Evolutionary conservation across 148 eudicot genomes (phyloP), one percentile per base, ranked within the genome.

Genomic region (Pouteria glomerata): DNA sequence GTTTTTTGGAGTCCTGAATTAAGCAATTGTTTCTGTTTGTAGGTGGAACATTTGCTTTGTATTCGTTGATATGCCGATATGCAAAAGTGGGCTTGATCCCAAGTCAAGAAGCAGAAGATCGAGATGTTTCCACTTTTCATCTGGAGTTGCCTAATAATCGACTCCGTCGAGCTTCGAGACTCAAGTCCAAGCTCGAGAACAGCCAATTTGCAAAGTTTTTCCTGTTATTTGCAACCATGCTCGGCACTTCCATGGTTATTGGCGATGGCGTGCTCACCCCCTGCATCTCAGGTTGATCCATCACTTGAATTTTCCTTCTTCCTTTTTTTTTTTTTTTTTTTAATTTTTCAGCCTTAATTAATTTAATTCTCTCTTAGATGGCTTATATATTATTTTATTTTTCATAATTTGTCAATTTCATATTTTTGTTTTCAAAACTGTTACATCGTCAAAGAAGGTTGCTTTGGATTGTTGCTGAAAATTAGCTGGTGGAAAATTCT

Each of bases 11-110:
- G n/a, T n/a, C n/a, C n/a, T 10, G 44, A 39, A 39, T 39, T 5
- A 48, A 11, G 13, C 19, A 12, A 48, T 48, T 48, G 31, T 41
- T 59, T 21, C 5, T 51, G 8, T 14, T 18, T 24, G 55, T 19
- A 80, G 83, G 83, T 2, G 83, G 83, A 39, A 80, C 83, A n/a
- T 80, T 80, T 51, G 83, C 83, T 6, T 10, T 80, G 44, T 80
- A 80, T 16, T 80, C 83, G 13, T 55, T 76, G 75, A 26, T 76
- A 52, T 71, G 83, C 30, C 47, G 83, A 18, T 52, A 80, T 15
- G 79, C 76, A 7, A 76, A 80, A 41, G 83, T 80, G 34, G 71
- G 79, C 47, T 47, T 70, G 18, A 75, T 27, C 23, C 78, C 78
- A 3, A 75, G 60, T 60, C 68, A 68, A 41, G 52, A 75, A 29